phyloP scores from a whole-genome alignment of 2,329 filamentous ascomycete genomes.

The Periconia macrospinosa region DNA sequence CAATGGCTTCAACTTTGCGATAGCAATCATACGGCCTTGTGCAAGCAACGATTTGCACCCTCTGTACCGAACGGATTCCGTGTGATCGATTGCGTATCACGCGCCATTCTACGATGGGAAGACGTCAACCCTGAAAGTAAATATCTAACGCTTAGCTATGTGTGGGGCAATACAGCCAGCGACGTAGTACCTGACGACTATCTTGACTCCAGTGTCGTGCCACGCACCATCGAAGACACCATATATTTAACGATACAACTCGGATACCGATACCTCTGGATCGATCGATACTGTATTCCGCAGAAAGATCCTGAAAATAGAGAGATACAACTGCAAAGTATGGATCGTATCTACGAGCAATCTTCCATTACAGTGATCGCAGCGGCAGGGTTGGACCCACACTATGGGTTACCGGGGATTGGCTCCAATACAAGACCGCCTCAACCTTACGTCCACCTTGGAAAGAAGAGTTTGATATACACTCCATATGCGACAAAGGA shows the following conservation, averaged over 20 bases:
- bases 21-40: background rate
- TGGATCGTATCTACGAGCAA: slow-evolving; percentile 7
- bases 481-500: background rate
- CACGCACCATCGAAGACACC: background rate
- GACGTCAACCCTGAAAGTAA: background rate
- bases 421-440: background rate
- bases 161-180: background rate
- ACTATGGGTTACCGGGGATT: slow-evolving; percentile 2
- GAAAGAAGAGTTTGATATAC: background rate
- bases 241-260: background rate
- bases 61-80: background rate
- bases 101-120: background rate
- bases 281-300: slow-evolving; percentile 3
- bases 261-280: background rate
- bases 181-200: background rate
- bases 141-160: background rate
- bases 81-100: background rate
- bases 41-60: background rate
- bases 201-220: background rate
- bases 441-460: background rate
- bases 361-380: slow-evolving; percentile 10
- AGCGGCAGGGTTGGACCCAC: background rate
- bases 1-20: background rate
- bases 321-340: background rate
- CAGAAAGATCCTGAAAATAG: background rate